Conservation (phyloP, 495 filamentous ascomycete genomes). For the Hyaloscypha bicolor region DNA sequence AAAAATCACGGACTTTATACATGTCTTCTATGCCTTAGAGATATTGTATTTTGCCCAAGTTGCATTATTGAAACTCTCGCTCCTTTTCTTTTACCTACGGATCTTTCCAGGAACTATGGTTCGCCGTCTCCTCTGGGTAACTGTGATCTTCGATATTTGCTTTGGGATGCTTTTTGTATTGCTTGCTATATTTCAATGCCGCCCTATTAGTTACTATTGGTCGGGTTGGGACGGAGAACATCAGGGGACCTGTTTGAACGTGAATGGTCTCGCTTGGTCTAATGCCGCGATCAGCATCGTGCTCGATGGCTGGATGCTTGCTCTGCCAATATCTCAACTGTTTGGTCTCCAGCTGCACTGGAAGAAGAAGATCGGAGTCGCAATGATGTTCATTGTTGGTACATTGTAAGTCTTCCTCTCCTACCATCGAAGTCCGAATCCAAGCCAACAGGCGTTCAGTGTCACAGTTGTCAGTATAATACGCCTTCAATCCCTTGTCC, state of each 20-base stretch:
- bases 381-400: conserved; percentile 55
- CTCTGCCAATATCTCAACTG: conserved; percentile 51
- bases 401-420: conserved; percentile 46
- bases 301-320: conserved; percentile 54
- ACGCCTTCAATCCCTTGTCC: conserved; percentile 28
- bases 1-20: conserved; percentile 32
- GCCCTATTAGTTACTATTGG: conserved; percentile 45
- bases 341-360: conserved; percentile 42
- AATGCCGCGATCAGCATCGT: conserved; percentile 54
- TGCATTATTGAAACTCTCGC: conserved; percentile 37
- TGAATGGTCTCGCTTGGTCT: conserved; percentile 48
- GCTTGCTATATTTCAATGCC: conserved; percentile 45
- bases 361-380: conserved; percentile 51
- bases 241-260: conserved; percentile 47
- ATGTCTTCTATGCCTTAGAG: conserved; percentile 30
- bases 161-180: conserved; percentile 46
- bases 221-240: conserved; percentile 41
- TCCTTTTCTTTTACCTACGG: conserved; percentile 43
- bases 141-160: conserved; percentile 42
- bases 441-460: conserved; percentile 15
- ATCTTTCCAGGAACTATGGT: conserved; percentile 38
- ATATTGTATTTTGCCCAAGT: conserved; percentile 37
- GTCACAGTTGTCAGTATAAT: conserved; percentile 35
- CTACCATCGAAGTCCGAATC: neutral
- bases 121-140: conserved; percentile 33